Base-by-base conservation (phyloP, 164 flowering plant species). In the Buxus sempervirens region DNA sequence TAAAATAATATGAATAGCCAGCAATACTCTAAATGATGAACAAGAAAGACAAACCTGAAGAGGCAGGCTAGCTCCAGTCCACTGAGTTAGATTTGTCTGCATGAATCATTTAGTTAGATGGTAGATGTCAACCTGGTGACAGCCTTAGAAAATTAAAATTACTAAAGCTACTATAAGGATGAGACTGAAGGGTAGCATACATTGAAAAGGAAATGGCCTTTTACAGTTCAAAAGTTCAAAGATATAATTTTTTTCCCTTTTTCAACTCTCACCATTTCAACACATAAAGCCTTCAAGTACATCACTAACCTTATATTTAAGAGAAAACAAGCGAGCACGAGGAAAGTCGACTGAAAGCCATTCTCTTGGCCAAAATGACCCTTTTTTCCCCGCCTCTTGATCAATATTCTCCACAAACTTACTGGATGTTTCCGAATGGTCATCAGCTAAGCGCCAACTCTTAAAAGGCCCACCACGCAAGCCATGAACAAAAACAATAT, bases 51-150 rank as follows among this genome's bases (percentile, higher is more conserved):
- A 70, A 61, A 94, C 98, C 98, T 90, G 98, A 78, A 96, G 96
- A 73, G 99, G 98, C 64, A 93, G 83, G 80, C 85, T 89, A 74
- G 99, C 91, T 75, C 99, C 99, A 66, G 99, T 93, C 99, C 99
- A 96, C 81, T 88, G 98, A 32, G 97, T 90, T 51, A 96, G 85
- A 81, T 91, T 96, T 73, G 98, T 84, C 99, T 95, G 94, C 89
- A 87, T 65, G 65, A 69, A 81, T 70, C 67, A 73, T 51, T 68
- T 67, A 72, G 61, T 54, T 63, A 66, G 64, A 65, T 66, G 28
- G 67, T 66, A 72, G 76, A 68, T 54, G 73, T 66, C 72, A 68
- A 68, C 79, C 77, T 79, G 79, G 77, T 73, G 75, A 70, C 68
- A 64, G 41, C 78, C 74, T 64, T 57, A 57, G 21, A 62, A 71